phyloP scores from a whole-genome alignment of 345 rosid species.

The Eucalyptus regnans region DNA sequence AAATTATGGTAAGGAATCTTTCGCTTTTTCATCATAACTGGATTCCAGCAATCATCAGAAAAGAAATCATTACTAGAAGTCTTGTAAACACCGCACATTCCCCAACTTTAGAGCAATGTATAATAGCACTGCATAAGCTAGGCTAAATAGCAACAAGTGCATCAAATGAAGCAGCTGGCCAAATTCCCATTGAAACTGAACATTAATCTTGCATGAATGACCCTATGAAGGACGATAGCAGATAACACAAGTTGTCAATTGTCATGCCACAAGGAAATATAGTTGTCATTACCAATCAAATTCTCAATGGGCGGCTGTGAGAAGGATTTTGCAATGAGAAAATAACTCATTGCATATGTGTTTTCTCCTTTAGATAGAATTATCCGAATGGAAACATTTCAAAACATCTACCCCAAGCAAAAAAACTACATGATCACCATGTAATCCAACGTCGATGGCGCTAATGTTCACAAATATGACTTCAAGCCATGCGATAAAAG shows the following conservation, averaged over 20 bases:
- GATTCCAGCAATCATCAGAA: background rate
- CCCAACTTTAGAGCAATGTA: no score
- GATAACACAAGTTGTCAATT: background rate
- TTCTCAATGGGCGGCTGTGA: background rate
- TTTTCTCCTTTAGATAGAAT: background rate
- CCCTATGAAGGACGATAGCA: background rate
- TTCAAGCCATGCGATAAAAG: background rate
- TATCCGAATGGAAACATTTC: no score
- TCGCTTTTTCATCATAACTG: background rate
- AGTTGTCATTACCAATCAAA: background rate
- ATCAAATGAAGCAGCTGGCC: background rate
- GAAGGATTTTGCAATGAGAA: background rate
- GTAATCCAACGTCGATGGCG: background rate
- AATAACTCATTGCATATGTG: background rate
- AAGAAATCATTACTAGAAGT: no score
- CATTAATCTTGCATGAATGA: background rate
- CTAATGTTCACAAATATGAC: background rate
- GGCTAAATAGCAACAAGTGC: background rate
- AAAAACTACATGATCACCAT: background rate
- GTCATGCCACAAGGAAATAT: background rate
- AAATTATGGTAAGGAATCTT: background rate
- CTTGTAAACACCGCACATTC: background rate
- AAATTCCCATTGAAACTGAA: background rate
- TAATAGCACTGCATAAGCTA: background rate
- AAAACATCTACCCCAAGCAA: background rate